These are phyloP conservation scores for Meyerozyma smithsonii DNA, from an alignment of 1,139 yeast species.

Conservation along the genomic window DNA sequence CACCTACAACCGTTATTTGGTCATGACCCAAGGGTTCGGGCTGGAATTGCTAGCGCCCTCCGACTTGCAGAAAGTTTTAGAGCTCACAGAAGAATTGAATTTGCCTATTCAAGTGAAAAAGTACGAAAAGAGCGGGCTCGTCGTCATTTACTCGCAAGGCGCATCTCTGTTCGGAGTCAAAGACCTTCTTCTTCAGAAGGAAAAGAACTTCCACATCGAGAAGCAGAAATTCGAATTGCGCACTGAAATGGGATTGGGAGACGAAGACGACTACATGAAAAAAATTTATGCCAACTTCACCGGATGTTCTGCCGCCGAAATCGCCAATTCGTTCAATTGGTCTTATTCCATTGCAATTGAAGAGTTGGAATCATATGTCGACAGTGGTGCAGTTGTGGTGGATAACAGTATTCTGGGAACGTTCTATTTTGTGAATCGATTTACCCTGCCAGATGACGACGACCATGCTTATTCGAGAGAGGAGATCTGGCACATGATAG, in stretches of 20 bases:
- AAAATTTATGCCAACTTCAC: constrained; percentile 22
- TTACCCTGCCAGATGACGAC: constrained; percentile 8
- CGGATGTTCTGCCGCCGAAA: constrained; percentile 36
- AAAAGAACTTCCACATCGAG: constrained; percentile 21
- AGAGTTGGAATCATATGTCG: constrained; percentile 59
- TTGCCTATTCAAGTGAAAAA: constrained; percentile 29
- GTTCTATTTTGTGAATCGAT: constrained; percentile 35
- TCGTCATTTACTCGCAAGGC: constrained; percentile 26
- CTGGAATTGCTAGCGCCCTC: constrained; percentile 27
- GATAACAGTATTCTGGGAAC: constrained; percentile 66
- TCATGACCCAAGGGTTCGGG: constrained; percentile 39
- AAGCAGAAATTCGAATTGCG: constrained; percentile 21
- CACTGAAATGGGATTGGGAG: constrained; percentile 17
- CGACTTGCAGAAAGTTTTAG: constrained; percentile 31
- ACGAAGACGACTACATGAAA: constrained; percentile 18
- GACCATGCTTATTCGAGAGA: not conserved
- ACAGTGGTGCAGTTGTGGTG: constrained; percentile 52
- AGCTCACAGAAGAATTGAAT: constrained; percentile 24
- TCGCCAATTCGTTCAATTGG: constrained; percentile 48
- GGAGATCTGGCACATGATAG: not conserved
- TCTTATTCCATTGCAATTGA: constrained; percentile 65
- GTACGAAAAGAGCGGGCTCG: constrained; percentile 34
- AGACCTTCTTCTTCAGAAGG: constrained; percentile 20
- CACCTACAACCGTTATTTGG: constrained; percentile 35
- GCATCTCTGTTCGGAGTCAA: constrained; percentile 15